Base-by-base conservation (phyloP, 345 rosid species). In the Murraya koenigii region DNA sequence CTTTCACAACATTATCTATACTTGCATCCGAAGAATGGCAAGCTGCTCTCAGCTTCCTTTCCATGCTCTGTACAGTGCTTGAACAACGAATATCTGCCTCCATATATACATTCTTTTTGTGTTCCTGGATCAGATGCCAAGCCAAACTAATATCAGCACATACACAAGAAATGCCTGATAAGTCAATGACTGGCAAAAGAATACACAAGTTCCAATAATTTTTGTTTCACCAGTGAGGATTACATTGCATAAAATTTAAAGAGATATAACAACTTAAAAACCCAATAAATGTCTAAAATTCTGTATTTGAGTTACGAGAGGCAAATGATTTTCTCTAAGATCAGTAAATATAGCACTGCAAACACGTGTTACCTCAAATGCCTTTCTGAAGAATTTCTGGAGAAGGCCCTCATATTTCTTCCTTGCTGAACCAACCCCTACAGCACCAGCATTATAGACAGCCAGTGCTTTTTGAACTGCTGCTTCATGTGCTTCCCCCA, bases 401-500 rank as follows among this genome's bases (percentile, higher is more conserved):
- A 97, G 92, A 79, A 85, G 97, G 80, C 79, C 97, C 86, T 97
- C 99, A 2, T 88, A 87, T 83, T 90, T 97, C 86, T 91, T 97
- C 78, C 94, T 86, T 60, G 88, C 89, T 68, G 82, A 62, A 76
- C 98, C 99, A 89, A 76, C 82, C 68, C 98, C 99, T 32, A 97
- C 97, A 80, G 98, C 99, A 82, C 65, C 82, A 59, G 93, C 83
- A 82, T 86, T 93, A 81, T 85, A 97, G 65, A 79, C 87, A 26
- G 89, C 92, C 76, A 91, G 47, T 30, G 99, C 87, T 67, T 82
- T 94, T 70, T 86, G 91, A 71, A 90, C 89, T 63, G 98, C 98
- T 81, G 83, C 94, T 84, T 97, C 99, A 75, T 94, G 94, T 28
- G 93, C 94, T 87, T 97, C 98, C 84, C 94, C 89, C 85, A 94